Base-by-base conservation (phyloP, 2,329 filamentous ascomycete species). In the Paraphaeosphaeria sporulosa region DNA sequence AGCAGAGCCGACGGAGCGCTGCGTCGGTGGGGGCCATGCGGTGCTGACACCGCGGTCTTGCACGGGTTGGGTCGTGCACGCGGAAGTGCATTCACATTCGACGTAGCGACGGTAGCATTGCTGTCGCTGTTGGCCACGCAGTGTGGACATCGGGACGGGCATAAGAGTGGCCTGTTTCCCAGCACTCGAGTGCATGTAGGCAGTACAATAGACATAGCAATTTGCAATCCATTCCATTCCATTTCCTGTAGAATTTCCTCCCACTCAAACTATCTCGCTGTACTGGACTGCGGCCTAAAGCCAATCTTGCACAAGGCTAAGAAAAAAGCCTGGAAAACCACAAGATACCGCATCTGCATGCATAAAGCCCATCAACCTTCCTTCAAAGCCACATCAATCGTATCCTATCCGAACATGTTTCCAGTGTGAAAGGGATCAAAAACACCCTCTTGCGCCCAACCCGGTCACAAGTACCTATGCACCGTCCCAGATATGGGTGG, bases 361-460 rank as follows among this genome's bases (percentile, higher is more conserved):
- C 30, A 32, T 8, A 43, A 42, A 19, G 23, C 34, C 51, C 13
- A 25, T 25, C 25, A 30, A 10, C 4, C 19, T 17, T 38, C 2
- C 38, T 17, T n/a, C 38, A 40, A 38, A 40, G n/a, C 51, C 51
- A 38, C 51, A 34, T 54, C 51, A 54, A 44, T 54, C 51, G 27
- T 54, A 34, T 54, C 38, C 51, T 54, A 34, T 54, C 38, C 51
- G 38, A 54, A 54, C 44, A 21, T 9, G 21, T n/a, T 23, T 32
- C 49, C 21, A 30, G 13, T 40, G 42, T 34, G 23, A 10, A 44
- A 44, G 27, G 40, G 17, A 38, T 17, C 23, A 6, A 21, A n/a
- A 32, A 43, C 23, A 19, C 38, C 25, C 23, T 32, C 25, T 34
- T 55, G 27, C 52, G 42, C 52, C 52, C 51, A 44, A 44, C 13